Evolutionary conservation across 805 yeast species (phyloP).

Genomic region (Isabelozyma gotoi): DNA sequence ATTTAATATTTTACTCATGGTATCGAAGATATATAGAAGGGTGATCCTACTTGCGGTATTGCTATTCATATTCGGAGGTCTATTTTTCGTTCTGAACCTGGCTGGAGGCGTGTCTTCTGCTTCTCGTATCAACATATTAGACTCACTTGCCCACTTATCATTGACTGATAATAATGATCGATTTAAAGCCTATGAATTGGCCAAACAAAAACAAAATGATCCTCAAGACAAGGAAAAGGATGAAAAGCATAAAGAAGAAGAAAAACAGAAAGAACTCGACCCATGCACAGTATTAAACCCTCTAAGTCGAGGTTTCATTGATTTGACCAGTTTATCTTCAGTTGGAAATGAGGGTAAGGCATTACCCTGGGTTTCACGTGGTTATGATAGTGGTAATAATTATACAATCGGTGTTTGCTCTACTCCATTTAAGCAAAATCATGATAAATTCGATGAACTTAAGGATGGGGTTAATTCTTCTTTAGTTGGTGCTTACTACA

Average conservation of each 20-base stretch:
- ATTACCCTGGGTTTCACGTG: conserved; percentile 64
- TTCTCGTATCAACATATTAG: conserved; percentile 5
- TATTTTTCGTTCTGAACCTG: neutral
- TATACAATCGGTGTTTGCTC: conserved; percentile 56
- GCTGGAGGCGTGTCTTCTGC: neutral
- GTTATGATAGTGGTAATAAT: conserved; percentile 67
- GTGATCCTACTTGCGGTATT: conserved; percentile 7
- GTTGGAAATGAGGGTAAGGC: conserved; percentile 46
- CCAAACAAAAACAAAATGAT: neutral
- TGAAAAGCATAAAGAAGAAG: conserved; percentile 4
- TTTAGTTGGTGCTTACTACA: conserved; percentile 42
- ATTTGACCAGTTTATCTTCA: conserved; percentile 51
- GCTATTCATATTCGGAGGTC: conserved; percentile 1
- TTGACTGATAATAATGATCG: neutral
- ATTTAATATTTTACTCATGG: conserved; percentile 2
- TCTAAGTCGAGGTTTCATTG: conserved; percentile 47
- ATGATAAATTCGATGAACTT: conserved; percentile 36
- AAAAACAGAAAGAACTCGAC: conserved; percentile 16
- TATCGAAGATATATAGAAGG: conserved; percentile 9
- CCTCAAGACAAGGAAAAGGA: neutral
- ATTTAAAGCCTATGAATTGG: too few relatives aligned
- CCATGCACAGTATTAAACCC: conserved; percentile 42
- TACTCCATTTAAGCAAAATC: conserved; percentile 43
- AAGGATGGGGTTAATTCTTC: conserved; percentile 43
- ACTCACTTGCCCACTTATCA: conserved; percentile 6